Percentiles rank a stretch among this genome's conserved stretches.
These are phyloP conservation scores for Pythium monospermum DNA, from an alignment of 352 stramenopile genomes.

Conservation along the genomic window DNA sequence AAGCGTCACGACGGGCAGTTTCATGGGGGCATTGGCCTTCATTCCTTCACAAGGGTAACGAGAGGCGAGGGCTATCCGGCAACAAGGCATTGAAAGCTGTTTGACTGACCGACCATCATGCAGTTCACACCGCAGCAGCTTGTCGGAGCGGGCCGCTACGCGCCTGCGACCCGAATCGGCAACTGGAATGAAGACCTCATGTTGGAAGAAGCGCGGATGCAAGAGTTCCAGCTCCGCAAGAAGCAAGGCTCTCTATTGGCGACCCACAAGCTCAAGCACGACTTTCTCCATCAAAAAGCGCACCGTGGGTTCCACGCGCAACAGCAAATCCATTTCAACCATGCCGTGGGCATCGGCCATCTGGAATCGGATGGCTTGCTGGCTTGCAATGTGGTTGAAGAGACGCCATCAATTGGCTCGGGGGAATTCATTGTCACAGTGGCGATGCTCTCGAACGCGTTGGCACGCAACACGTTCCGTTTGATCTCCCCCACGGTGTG, in stretches of 20 bases:
- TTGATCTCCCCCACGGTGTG: constrained; percentile 43
- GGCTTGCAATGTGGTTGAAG: constrained; percentile 77
- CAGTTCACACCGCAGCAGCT: constrained; percentile 90
- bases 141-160: constrained; percentile 77
- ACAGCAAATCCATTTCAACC: constrained; percentile 39
- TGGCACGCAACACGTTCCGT: constrained; percentile 66
- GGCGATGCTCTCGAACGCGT: constrained; percentile 18
- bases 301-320: constrained; percentile 45
- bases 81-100: no score
- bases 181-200: constrained; percentile 91
- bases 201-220: constrained; percentile 81
- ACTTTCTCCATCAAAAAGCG: constrained; percentile 66
- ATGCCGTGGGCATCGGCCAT: constrained; percentile 53
- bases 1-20: no score
- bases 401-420: constrained; percentile 74
- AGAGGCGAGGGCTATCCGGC: no score
- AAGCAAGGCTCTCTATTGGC: constrained; percentile 73
- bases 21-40: no score
- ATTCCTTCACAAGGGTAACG: no score
- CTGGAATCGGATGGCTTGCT: constrained; percentile 44
- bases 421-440: constrained; percentile 68
- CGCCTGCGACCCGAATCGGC: constrained; percentile 71
- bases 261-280: constrained; percentile 72
- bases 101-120: no score
- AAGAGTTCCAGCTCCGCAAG: constrained; percentile 81